These are phyloP conservation scores for Miamiensis avidus DNA, from an alignment of 169 alveolate species.

Conservation along the genomic window DNA sequence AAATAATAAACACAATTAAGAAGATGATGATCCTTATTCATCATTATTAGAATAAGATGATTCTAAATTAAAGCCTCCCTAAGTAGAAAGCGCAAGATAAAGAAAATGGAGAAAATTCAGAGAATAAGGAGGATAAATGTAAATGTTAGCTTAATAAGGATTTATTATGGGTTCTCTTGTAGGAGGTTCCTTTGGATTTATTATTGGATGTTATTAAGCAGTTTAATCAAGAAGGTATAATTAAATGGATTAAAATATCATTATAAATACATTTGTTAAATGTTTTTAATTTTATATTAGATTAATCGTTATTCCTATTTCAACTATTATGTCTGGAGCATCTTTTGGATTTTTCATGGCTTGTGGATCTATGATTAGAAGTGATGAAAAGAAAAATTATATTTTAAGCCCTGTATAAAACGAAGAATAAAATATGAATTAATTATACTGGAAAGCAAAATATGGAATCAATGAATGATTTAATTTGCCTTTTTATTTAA, in stretches of 20 bases:
- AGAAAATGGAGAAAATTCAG: constrained; percentile 32
- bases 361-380: constrained; percentile 44
- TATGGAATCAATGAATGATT: not conserved
- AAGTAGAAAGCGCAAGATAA: constrained; percentile 39
- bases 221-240: constrained; percentile 8
- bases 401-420: not conserved
- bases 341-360: constrained; percentile 46
- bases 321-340: constrained; percentile 35
- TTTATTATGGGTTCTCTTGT: constrained; percentile 40
- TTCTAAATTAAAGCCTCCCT: constrained; percentile 33
- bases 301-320: constrained; percentile 33
- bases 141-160: constrained; percentile 32
- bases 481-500: not conserved
- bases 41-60: constrained; percentile 2
- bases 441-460: not conserved
- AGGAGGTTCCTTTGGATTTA: constrained; percentile 37
- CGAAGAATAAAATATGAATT: not conserved
- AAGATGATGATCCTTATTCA: constrained; percentile 6
- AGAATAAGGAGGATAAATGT: constrained; percentile 22
- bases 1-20: not conserved
- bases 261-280: too few species aligned
- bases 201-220: constrained; percentile 36
- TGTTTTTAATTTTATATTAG: too few species aligned
- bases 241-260: too few species aligned
- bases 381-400: not conserved